Base-by-base conservation (phyloP, 495 filamentous ascomycete species). In the Annulohypoxylon moriforme region DNA sequence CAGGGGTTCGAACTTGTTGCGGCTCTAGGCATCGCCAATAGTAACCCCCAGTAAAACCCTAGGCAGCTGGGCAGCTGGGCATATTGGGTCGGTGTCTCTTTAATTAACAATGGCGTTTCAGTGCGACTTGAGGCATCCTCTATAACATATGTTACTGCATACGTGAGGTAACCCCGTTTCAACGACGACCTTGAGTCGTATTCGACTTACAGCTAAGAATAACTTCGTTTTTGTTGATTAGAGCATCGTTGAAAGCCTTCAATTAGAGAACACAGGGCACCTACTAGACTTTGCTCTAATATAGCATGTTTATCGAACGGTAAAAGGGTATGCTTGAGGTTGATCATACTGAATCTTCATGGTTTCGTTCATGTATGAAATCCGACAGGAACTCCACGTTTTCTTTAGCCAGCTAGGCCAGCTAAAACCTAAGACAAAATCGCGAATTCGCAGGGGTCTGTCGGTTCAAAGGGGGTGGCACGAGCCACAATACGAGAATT, bases 21-120 rank as follows among this genome's bases (percentile, higher is more conserved):
- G 71, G 71, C 71, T 73, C 65, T 73, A 42, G 61, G 70, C 65
- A 68, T 73, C 29, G 56, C 57, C 56, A 69, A 72, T 65, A 53
- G 33, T 33, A 59, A 44, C 22, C 1, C 36, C 68, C 27, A 44
- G n/a, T n/a, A n/a, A n/a, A n/a, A n/a, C n/a, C n/a, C n/a, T n/a
- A n/a, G n/a, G n/a, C n/a, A n/a, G n/a, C n/a, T n/a, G n/a, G 29
- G 11, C 53, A 34, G 42, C 29, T 47, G 29, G 52, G 20, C 55
- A 52, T 67, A 55, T 33, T 68, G 44, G 44, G 34, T 31, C 22
- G 25, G 11, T 44, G 16, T 60, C 56, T 44, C 31, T 62, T 61
- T 67, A 33, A 71, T 64, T 60, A 60, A 44, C 31, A 56, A 40
- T 27, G 47, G 53, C 64, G 69, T 68, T 68, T 72, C 70, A 68